A percentile compares a stretch with the other conserved stretches of the same genome.
Conservation (phyloP, 2,329 filamentous ascomycete genomes). For the Chaetomium globosum region DNA sequence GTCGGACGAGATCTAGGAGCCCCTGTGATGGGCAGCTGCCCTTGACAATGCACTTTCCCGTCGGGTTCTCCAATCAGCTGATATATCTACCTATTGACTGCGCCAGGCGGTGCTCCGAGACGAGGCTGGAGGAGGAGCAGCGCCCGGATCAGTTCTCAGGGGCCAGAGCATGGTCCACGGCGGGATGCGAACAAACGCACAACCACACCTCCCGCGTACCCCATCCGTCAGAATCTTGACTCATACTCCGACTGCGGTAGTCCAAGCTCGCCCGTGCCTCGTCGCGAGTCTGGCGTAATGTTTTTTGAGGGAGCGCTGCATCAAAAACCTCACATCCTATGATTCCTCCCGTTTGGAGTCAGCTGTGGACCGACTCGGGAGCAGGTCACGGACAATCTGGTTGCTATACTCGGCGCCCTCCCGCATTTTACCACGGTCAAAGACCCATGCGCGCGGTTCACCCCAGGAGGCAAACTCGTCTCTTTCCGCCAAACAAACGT, state of each 20-base stretch:
- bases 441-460: conserved; percentile 27
- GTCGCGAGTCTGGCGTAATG: background rate
- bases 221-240: background rate
- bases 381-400: background rate
- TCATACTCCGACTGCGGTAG: background rate
- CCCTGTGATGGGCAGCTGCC: conserved; percentile 26
- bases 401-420: conserved; percentile 20
- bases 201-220: background rate
- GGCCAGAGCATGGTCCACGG: background rate
- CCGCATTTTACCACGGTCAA: conserved; percentile 33
- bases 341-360: background rate
- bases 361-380: background rate
- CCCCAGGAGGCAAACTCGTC: background rate
- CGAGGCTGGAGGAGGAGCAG: conserved; percentile 13
- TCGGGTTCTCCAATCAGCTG: conserved; percentile 31
- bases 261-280: background rate
- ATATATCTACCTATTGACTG: conserved; percentile 23
- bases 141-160: background rate
- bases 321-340: background rate
- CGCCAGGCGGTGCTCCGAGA: conserved; percentile 19
- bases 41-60: conserved; percentile 34
- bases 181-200: background rate
- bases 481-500: background rate
- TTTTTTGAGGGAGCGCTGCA: background rate
- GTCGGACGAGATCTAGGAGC: conserved; percentile 30